A percentile compares a stretch with the other conserved stretches of the same genome.
These are phyloP conservation scores for Populus hybrid DNA, from an alignment of 441 rosid species.

Conservation along the genomic window DNA sequence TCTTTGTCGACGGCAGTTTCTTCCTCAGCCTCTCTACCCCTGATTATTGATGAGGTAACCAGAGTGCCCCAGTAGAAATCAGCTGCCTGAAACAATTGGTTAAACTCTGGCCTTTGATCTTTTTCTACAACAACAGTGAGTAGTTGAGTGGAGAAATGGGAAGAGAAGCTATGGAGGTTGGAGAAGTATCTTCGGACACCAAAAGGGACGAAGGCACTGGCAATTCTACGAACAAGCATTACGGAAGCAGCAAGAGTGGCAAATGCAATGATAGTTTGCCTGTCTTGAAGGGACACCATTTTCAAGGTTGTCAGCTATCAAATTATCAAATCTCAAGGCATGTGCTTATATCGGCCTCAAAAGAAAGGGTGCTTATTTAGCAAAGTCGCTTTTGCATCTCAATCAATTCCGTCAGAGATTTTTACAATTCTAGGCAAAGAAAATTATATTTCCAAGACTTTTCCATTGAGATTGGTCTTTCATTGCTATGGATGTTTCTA, in stretches of 20 bases:
- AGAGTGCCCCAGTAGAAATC: background rate
- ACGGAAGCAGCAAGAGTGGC: background rate
- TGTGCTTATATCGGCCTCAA: background rate
- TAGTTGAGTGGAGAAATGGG: background rate
- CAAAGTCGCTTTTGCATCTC: background rate
- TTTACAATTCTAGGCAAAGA: background rate
- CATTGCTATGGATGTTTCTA: background rate
- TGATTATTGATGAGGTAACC: background rate
- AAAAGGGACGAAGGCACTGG: no score
- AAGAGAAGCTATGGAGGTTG: no score
- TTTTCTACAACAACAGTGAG: background rate
- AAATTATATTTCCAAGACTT: background rate
- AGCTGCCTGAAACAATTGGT: slow-evolving; percentile 6
- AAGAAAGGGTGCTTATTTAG: background rate
- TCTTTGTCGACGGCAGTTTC: background rate
- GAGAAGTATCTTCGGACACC: no score
- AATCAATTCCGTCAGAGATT: background rate
- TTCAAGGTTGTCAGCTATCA: background rate
- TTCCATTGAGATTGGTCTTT: background rate
- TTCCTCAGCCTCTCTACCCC: background rate
- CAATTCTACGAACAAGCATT: background rate
- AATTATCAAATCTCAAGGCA: background rate
- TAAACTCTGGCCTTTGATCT: background rate
- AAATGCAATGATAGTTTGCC: background rate
- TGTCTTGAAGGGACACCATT: background rate